Percentiles rank a stretch among this genome's conserved stretches.
Conservation (phyloP, 2,329 filamentous ascomycete species). For the Alternaria infectoria region DNA sequence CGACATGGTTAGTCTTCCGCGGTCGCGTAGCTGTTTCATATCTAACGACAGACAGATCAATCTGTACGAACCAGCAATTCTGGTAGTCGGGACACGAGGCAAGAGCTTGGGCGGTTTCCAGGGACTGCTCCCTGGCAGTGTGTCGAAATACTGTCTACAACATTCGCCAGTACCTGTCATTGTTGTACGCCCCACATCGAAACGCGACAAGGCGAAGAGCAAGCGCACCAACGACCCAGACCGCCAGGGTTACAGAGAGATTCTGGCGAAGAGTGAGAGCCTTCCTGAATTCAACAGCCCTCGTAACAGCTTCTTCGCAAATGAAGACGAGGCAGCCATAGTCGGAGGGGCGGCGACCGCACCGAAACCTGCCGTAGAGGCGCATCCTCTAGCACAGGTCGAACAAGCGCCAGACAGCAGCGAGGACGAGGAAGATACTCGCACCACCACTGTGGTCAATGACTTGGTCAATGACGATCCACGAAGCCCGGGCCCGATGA, state of each 20-base stretch:
- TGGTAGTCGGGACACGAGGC: slow-evolving; percentile 88
- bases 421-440: slow-evolving; percentile 22
- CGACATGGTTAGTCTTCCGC: slow-evolving; percentile 71
- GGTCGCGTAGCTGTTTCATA: background rate
- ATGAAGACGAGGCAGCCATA: slow-evolving; percentile 53
- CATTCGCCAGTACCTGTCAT: slow-evolving; percentile 93
- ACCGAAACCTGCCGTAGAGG: slow-evolving; percentile 40
- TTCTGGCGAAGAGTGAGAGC: slow-evolving; percentile 71
- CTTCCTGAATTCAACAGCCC: slow-evolving; percentile 58
- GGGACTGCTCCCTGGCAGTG: slow-evolving; percentile 83
- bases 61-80: slow-evolving; percentile 87
- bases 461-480: slow-evolving; percentile 35
- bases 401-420: slow-evolving; percentile 29
- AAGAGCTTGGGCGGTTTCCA: slow-evolving; percentile 85
- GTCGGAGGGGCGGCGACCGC: slow-evolving; percentile 59
- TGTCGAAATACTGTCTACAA: slow-evolving; percentile 93
- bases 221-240: slow-evolving; percentile 80
- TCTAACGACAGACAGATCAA: slow-evolving; percentile 68
- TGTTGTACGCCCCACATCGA: slow-evolving; percentile 85
- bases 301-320: slow-evolving; percentile 53
- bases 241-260: slow-evolving; percentile 77
- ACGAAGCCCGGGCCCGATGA: slow-evolving; percentile 42
- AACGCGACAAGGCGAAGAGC: slow-evolving; percentile 86
- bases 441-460: slow-evolving; percentile 7
- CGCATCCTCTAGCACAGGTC: slow-evolving; percentile 42